Percentiles rank a stretch among this genome's conserved stretches.
These are phyloP conservation scores for Boletellus deceptivus DNA, from an alignment of 1,284 basidiomycete species.

Conservation along the genomic window DNA sequence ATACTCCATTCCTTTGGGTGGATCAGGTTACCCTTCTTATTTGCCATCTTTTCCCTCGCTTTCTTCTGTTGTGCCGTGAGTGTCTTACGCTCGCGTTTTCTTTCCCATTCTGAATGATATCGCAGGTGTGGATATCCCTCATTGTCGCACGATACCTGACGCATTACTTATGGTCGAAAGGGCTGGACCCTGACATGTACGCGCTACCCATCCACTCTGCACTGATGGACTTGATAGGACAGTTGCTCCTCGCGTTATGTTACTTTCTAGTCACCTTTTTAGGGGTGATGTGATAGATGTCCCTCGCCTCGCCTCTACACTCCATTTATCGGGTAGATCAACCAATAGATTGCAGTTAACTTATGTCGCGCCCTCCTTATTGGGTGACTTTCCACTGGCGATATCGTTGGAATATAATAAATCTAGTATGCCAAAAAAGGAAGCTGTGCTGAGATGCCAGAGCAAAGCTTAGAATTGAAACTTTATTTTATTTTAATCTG, in stretches of 20 bases:
- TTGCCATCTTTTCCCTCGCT: conserved; percentile 60
- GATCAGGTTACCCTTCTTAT: conserved; percentile 68
- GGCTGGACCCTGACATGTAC: conserved; percentile 91
- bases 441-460: too few relatives aligned
- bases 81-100: conserved; percentile 9
- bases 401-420: too few relatives aligned
- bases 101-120: neutral
- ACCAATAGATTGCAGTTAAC: neutral
- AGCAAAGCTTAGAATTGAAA: too few relatives aligned
- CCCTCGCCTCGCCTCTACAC: neutral
- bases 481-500: too few relatives aligned
- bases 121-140: conserved; percentile 70
- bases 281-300: conserved; percentile 27
- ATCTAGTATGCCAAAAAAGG: too few relatives aligned
- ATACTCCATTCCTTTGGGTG: conserved; percentile 70
- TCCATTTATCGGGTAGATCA: neutral
- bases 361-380: too few relatives aligned
- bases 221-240: conserved; percentile 88
- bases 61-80: conserved; percentile 78
- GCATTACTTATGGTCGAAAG: conserved; percentile 76
- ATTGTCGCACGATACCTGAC: conserved; percentile 69
- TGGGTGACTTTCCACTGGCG: too few relatives aligned
- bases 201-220: conserved; percentile 91
- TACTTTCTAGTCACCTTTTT: conserved; percentile 59
- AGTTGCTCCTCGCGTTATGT: conserved; percentile 75